Evolutionary conservation across 2,329 filamentous ascomycete genomes (phyloP).

Genomic region (Fusarium caatingaense): DNA sequence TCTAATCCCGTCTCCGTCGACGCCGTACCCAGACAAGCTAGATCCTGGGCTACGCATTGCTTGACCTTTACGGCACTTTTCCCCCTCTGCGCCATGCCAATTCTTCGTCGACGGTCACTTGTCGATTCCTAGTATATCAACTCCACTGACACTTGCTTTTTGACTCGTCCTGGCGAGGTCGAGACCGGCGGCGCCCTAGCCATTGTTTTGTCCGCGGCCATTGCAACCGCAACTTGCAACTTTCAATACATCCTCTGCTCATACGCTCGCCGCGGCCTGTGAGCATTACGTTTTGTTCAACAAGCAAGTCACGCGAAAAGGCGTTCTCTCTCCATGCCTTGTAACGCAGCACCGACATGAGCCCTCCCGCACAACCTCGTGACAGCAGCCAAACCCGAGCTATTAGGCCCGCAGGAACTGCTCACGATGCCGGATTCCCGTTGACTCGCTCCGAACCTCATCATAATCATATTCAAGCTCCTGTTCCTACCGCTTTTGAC

Average conservation of each 20-base stretch:
- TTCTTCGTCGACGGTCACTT: constrained; percentile 33
- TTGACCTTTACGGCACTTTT: constrained; percentile 33
- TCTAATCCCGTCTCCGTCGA: constrained; percentile 36
- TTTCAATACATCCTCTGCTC: constrained; percentile 6
- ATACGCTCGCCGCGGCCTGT: neutral
- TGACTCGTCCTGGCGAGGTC: constrained; percentile 27
- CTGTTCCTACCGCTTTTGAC: constrained; percentile 25
- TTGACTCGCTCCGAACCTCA: constrained; percentile 29
- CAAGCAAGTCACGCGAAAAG: constrained; percentile 16
- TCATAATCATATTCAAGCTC: constrained; percentile 28
- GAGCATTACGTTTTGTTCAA: constrained; percentile 2
- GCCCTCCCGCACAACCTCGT: constrained; percentile 47
- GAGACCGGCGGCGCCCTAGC: constrained; percentile 22
- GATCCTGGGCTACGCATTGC: constrained; percentile 30
- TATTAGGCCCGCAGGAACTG: constrained; percentile 41
- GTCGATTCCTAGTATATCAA: constrained; percentile 38
- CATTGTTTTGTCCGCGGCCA: constrained; percentile 16
- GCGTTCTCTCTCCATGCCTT: constrained; percentile 41
- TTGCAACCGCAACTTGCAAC: constrained; percentile 23
- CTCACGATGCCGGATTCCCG: constrained; percentile 39
- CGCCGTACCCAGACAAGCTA: constrained; percentile 41
- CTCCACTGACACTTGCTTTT: constrained; percentile 21
- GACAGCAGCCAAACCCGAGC: constrained; percentile 48
- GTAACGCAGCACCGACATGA: constrained; percentile 49
- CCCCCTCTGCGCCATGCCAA: constrained; percentile 40